Conservation (phyloP, 2,329 filamentous ascomycete species). For the Alternaria incomplexa region DNA sequence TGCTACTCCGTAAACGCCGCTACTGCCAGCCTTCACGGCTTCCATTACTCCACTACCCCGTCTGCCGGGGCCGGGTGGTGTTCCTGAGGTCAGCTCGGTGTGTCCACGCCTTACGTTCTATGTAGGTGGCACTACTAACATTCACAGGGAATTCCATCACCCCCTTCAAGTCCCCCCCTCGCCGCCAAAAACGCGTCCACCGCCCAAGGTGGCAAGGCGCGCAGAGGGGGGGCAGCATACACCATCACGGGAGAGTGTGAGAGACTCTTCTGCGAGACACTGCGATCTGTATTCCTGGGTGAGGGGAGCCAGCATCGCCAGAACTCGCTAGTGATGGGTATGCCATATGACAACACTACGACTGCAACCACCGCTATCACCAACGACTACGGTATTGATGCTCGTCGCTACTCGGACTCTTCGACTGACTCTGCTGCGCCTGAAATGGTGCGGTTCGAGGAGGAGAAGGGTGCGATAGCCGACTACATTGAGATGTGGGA, state of each 20-base stretch:
- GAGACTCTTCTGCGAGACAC: slow-evolving; percentile 99
- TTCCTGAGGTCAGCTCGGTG: slow-evolving; percentile 55
- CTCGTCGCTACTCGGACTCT: slow-evolving; percentile 25
- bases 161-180: slow-evolving; percentile 88
- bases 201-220: slow-evolving; percentile 60
- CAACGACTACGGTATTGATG: slow-evolving; percentile 40
- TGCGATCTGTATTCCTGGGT: slow-evolving; percentile 93
- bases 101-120: slow-evolving; percentile 17
- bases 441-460: slow-evolving; percentile 27
- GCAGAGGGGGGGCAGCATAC: slow-evolving; percentile 88
- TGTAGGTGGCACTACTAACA: neutral
- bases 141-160: slow-evolving; percentile 75
- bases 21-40: slow-evolving; percentile 64
- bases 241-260: slow-evolving; percentile 99
- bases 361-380: slow-evolving; percentile 32
- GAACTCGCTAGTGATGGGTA: slow-evolving; percentile 88
- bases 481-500: slow-evolving; percentile 84
- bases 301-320: slow-evolving; percentile 79
- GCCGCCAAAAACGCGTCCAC: slow-evolving; percentile 49
- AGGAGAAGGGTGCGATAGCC: slow-evolving; percentile 50
- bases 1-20: slow-evolving; percentile 80
- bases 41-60: slow-evolving; percentile 76
- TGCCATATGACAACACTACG: slow-evolving; percentile 47
- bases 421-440: slow-evolving; percentile 42
- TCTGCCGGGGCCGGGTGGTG: slow-evolving; percentile 65